Conservation (phyloP, 495 filamentous ascomycete species). For the Massariosphaeria phaeospora region DNA sequence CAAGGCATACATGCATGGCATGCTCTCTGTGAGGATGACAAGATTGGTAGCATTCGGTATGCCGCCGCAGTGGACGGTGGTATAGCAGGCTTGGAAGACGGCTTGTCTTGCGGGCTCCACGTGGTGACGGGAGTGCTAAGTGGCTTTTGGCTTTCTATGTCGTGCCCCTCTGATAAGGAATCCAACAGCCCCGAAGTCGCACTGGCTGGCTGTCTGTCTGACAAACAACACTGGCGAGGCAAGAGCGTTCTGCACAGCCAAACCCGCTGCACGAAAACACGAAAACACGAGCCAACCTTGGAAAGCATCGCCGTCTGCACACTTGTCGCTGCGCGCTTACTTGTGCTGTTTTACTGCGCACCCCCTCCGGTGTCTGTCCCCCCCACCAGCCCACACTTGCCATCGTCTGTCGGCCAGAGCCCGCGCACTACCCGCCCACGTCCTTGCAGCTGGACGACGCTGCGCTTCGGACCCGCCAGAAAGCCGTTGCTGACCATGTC, state of each 20-base stretch:
- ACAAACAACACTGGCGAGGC: neutral
- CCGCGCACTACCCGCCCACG: too few species aligned
- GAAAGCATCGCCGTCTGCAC: neutral
- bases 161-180: slow-evolving; percentile 26
- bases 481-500: slow-evolving; percentile 5
- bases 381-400: neutral
- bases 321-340: neutral
- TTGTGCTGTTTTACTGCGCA: too few species aligned
- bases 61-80: too few species aligned
- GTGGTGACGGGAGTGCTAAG: slow-evolving; percentile 1
- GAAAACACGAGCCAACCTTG: neutral
- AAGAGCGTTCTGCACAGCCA: neutral
- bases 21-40: too few species aligned
- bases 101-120: too few species aligned
- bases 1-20: too few species aligned
- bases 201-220: slow-evolving; percentile 1
- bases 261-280: neutral
- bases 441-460: too few species aligned
- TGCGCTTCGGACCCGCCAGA: too few species aligned
- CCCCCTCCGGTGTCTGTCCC: too few species aligned
- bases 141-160: slow-evolving; percentile 18
- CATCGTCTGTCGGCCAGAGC: too few species aligned
- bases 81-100: too few species aligned
- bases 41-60: too few species aligned
- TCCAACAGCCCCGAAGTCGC: slow-evolving; percentile 14